Base-by-base conservation (phyloP, 169 alveolate genomes). In the Eimeria necatrix region DNA sequence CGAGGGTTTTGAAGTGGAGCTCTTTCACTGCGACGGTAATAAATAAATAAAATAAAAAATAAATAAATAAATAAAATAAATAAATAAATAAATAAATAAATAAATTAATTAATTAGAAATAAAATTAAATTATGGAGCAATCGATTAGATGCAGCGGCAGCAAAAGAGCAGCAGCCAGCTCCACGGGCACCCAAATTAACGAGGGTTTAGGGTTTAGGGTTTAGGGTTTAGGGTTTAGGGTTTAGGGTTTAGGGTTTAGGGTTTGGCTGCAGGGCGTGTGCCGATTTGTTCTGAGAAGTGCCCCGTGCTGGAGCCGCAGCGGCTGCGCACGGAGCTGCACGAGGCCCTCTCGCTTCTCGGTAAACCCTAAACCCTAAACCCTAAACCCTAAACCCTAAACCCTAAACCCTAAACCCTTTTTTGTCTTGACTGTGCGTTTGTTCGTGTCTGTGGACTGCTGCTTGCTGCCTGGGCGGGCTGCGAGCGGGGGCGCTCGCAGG, bases 321-420 rank as follows among this genome's bases (percentile, higher is more conserved):
- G 78, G 26, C 78, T 68, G 8, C 78, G 78, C 78, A 68, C 78
- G 10, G 78, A 68, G 78, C 26, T 68, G 78, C 78, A 68, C 26
- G 78, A 68, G 78, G 78, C 78, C 16, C 78, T 68, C 26, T n/a
- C 16, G 46, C 78, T 68, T 8, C 78, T 68, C 6, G 78, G 78
- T 68, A n/a, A 68, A n/a, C 78, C 46, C 78, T 68, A n/a, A n/a
- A 68, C 46, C 78, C 26, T 68, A 12, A 68, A 68, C 78, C 64
- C 64, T 53, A 53, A 53, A 53, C 64, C 64, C 64, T 53, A 53
- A 9, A 53, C n/a, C 64, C 64, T 53, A 9, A 53, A 9, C 14
- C 7, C 14, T 14, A 53, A 53, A 53, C 64, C 64, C 64, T 53
- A 53, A 7, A 53, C 64, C 64, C 64, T 53, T 14, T 53, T 14